Conservation (phyloP, 352 stramenopile species). For the Globisporangium nunn region DNA sequence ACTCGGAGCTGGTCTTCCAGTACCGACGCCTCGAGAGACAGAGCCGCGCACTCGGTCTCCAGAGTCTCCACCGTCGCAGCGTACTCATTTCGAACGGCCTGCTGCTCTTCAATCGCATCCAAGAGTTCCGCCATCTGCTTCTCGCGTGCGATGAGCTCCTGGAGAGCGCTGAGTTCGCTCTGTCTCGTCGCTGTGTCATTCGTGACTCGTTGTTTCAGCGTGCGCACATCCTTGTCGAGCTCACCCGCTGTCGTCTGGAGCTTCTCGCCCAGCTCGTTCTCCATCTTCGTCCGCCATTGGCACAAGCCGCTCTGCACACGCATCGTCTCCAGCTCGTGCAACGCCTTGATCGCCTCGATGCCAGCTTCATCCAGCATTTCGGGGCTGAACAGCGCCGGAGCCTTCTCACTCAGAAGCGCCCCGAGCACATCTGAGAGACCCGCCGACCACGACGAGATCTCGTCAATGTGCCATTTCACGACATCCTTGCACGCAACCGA, state of each 20-base stretch:
- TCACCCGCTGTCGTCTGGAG: constrained; percentile 26
- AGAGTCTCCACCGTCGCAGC: constrained; percentile 42
- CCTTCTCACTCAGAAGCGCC: constrained; percentile 38
- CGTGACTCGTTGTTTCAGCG: constrained; percentile 30
- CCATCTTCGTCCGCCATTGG: constrained; percentile 55
- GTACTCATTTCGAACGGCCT: constrained; percentile 56
- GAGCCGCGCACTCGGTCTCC: constrained; percentile 47
- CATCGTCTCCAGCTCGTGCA: constrained; percentile 38
- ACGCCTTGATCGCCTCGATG: constrained; percentile 29
- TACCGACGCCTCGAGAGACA: constrained; percentile 63
- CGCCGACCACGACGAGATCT: constrained; percentile 42
- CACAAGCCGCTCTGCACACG: constrained; percentile 51
- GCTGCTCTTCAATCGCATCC: constrained; percentile 78
- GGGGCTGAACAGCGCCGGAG: constrained; percentile 31
- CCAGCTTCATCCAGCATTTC: constrained; percentile 25
- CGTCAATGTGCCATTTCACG: constrained; percentile 34
- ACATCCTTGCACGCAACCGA: constrained; percentile 31
- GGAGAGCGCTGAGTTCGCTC: constrained; percentile 47
- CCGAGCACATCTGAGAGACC: constrained; percentile 37
- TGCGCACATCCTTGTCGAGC: constrained; percentile 36
- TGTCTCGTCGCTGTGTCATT: constrained; percentile 33
- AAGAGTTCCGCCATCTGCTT: constrained; percentile 58
- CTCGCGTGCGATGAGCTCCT: constrained; percentile 64
- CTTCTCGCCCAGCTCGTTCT: constrained; percentile 34
- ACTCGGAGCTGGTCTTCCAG: constrained; percentile 51